Evolutionary conservation across 805 yeast species (phyloP).

Genomic region (Nakazawaea peltata): DNA sequence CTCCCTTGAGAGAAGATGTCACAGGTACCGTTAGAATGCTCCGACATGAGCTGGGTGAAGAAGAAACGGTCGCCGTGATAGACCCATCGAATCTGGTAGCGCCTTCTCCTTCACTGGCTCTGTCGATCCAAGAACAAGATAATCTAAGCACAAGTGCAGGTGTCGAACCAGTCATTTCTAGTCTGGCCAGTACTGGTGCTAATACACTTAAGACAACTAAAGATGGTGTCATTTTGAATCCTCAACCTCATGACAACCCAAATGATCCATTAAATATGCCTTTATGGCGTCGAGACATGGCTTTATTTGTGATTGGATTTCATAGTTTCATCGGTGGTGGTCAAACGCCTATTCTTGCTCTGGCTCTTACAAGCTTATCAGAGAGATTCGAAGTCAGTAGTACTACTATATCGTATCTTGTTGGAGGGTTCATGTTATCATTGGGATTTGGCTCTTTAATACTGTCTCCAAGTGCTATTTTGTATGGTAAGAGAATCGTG

Average conservation of each 20-base stretch:
- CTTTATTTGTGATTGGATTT: slow-evolving; percentile 43
- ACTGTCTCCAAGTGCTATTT: slow-evolving; percentile 48
- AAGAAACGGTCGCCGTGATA: too few species aligned
- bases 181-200: slow-evolving; percentile 1
- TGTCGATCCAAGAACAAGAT: background rate
- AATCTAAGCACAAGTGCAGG: background rate
- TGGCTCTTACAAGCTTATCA: slow-evolving; percentile 37
- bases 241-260: slow-evolving; percentile 57
- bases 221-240: slow-evolving; percentile 43
- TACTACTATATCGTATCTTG: slow-evolving; percentile 39
- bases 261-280: slow-evolving; percentile 68
- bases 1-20: slow-evolving; percentile 24
- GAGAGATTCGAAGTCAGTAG: slow-evolving; percentile 34
- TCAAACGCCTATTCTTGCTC: slow-evolving; percentile 51
- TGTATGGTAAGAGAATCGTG: slow-evolving; percentile 50
- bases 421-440: slow-evolving; percentile 51
- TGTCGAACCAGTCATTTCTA: background rate
- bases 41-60: too few species aligned
- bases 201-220: slow-evolving; percentile 33
- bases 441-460: slow-evolving; percentile 52
- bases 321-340: slow-evolving; percentile 58
- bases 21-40: slow-evolving; percentile 44
- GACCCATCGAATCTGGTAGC: too few species aligned
- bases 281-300: slow-evolving; percentile 45
- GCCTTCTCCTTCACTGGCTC: too few species aligned